Base-by-base conservation (phyloP, 176 grass and related monocot species). In the Hyparrhenia diplandra region DNA sequence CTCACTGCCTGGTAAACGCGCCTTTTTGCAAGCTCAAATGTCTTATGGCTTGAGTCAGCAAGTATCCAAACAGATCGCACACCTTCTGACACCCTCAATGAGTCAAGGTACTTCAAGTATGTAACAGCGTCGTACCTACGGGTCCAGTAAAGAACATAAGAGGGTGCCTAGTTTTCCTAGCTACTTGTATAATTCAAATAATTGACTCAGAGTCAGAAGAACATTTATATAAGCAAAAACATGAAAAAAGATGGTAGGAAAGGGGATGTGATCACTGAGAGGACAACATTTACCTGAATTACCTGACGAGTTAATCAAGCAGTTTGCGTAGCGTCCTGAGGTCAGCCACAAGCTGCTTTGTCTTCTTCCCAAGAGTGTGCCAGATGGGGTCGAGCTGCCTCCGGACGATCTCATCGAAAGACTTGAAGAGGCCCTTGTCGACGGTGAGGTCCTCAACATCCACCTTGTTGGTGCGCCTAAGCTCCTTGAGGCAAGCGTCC, bases 61-160 rank as follows among this genome's bases (percentile, higher is more conserved):
- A 98, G 92, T 64, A 98, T 88, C 95, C 95, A 98, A 80, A 98
- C 90, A n/a, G 95, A 98, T 36, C 88, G 84, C 68, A 94, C 90
- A 37, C 95, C 92, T 94, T 94, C 95, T 27, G 92, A 94, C 69
- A 92, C 95, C 75, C 95, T 98, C 46, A 94, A 83, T 13, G 92
- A 93, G 85, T 98, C 92, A 51, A 98, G 86, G 67, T 93, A 98
- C 84, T 92, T 98, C 77, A 98, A 86, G 64, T 98, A 98, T 31
- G 92, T 94, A 57, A 94, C 95, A 0, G 92, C 95, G 8, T 98
- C 95, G 35, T 98, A 94, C 86, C 95, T 98, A 73, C 28, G 23
- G 12, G 83, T 73, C 28, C 74, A 52, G 45, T 23, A 60, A 47
- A 70, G 36, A 74, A 65, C 10, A 35, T 86, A 21, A 87, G 14